phyloP scores from a whole-genome alignment of 805 yeast species.

The Kodamaea kakaduensis region DNA sequence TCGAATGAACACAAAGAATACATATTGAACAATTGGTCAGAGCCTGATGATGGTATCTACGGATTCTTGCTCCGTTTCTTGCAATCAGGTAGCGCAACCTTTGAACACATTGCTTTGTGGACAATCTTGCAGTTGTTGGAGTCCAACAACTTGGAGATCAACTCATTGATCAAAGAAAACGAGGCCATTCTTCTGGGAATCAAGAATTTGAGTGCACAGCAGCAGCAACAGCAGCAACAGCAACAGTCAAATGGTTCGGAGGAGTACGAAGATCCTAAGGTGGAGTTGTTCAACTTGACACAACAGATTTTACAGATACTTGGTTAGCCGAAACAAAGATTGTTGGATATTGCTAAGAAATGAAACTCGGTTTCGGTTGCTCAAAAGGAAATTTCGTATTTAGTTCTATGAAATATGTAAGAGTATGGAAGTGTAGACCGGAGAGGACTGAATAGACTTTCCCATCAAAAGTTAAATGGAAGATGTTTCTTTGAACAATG shows the following conservation, averaged over 20 bases:
- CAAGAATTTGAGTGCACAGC: conserved; percentile 44
- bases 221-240: conserved; percentile 24
- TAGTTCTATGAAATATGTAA: too few species aligned
- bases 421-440: too few species aligned
- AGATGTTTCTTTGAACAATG: too few species aligned
- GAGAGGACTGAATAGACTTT: too few species aligned
- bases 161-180: conserved; percentile 51
- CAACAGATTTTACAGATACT: conserved; percentile 60
- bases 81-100: conserved; percentile 81
- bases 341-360: too few species aligned
- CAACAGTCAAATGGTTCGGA: conserved; percentile 16
- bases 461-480: too few species aligned
- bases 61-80: conserved; percentile 81
- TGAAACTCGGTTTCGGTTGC: too few species aligned
- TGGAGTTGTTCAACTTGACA: conserved; percentile 61
- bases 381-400: too few species aligned
- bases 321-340: conserved; percentile 31
- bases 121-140: conserved; percentile 90
- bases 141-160: conserved; percentile 67
- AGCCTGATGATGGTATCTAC: conserved; percentile 78
- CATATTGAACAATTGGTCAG: conserved; percentile 73
- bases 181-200: conserved; percentile 52
- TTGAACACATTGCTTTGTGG: conserved; percentile 98
- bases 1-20: conserved; percentile 65
- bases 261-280: conserved; percentile 57